A percentile compares a stretch with the other conserved stretches of the same genome.
These are phyloP conservation scores for Centaurea solstitialis DNA, from an alignment of 129 eudicot species.

Conservation along the genomic window DNA sequence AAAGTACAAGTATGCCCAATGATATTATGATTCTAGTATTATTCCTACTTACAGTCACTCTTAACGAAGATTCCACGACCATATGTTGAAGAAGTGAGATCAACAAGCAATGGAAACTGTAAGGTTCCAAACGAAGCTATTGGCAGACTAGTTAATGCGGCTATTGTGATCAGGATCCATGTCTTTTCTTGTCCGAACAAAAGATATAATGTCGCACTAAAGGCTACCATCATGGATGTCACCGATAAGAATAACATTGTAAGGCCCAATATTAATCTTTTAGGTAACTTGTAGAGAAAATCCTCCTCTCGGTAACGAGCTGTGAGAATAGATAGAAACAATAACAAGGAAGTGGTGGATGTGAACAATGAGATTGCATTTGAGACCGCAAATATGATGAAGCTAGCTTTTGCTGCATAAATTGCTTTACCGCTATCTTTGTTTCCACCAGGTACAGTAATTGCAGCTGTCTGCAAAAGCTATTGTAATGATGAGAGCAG, in stretches of 20 bases:
- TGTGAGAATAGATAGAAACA: constrained; percentile 27
- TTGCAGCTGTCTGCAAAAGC: constrained; percentile 32
- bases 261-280: constrained; percentile 15
- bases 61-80: too few species aligned
- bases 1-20: too few species aligned
- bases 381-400: neutral
- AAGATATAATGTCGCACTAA: neutral
- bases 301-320: constrained; percentile 27
- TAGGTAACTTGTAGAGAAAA: constrained; percentile 17
- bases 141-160: too few species aligned
- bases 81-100: too few species aligned
- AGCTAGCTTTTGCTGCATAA: neutral
- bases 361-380: constrained; percentile 15
- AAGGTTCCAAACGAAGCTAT: too few species aligned
- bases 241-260: constrained; percentile 3
- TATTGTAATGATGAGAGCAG: constrained; percentile 22
- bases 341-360: constrained; percentile 8
- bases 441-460: constrained; percentile 38
- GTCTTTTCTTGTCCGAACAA: neutral
- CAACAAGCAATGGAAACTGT: too few species aligned
- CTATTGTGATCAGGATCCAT: too few species aligned
- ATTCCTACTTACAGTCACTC: too few species aligned
- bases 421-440: constrained; percentile 7
- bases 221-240: constrained; percentile 2
- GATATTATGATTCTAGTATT: too few species aligned